A percentile compares a stretch with the other conserved stretches of the same genome.
Evolutionary conservation across 2,329 filamentous ascomycete genomes (phyloP).

Genomic region (Aspergillus texensis): DNA sequence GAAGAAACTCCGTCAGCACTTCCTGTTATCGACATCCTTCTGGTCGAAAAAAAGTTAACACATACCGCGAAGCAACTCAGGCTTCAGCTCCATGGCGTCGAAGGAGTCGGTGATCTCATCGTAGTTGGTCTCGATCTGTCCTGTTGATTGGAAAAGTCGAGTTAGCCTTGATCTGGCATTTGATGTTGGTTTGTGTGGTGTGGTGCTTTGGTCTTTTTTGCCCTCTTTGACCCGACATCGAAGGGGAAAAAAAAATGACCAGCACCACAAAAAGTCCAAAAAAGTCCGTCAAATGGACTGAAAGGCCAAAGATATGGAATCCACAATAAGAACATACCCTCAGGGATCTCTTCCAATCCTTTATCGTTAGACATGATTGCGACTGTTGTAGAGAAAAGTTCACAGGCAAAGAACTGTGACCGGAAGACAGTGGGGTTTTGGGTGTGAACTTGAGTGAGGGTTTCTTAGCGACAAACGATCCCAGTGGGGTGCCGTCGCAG

Average conservation of each 20-base stretch:
- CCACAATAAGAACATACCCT: slow-evolving; percentile 67
- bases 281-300: background rate
- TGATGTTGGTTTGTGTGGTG: slow-evolving; percentile 16
- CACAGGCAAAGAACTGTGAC: slow-evolving; percentile 77
- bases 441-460: slow-evolving; percentile 33
- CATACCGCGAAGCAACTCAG: slow-evolving; percentile 92
- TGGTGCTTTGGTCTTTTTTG: slow-evolving; percentile 13
- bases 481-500: slow-evolving; percentile 32
- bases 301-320: slow-evolving; percentile 3
- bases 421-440: slow-evolving; percentile 45
- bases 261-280: slow-evolving; percentile 5
- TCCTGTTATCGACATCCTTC: slow-evolving; percentile 30
- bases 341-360: slow-evolving; percentile 97
- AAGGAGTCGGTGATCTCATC: slow-evolving; percentile 99
- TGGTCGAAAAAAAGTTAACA: slow-evolving; percentile 29
- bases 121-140: slow-evolving; percentile 99
- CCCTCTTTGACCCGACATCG: slow-evolving; percentile 10
- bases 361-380: slow-evolving; percentile 94
- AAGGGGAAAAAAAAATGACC: slow-evolving; percentile 11
- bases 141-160: slow-evolving; percentile 53
- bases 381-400: slow-evolving; percentile 57
- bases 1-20: slow-evolving; percentile 28
- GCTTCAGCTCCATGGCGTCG: slow-evolving; percentile 95
- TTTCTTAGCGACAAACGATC: slow-evolving; percentile 39
- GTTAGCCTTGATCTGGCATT: slow-evolving; percentile 12